Evolutionary conservation across 768 basidiomycete genomes (phyloP), one percentile per base, ranked within the genome.

Genomic region (Boletus vinaceobasis): DNA sequence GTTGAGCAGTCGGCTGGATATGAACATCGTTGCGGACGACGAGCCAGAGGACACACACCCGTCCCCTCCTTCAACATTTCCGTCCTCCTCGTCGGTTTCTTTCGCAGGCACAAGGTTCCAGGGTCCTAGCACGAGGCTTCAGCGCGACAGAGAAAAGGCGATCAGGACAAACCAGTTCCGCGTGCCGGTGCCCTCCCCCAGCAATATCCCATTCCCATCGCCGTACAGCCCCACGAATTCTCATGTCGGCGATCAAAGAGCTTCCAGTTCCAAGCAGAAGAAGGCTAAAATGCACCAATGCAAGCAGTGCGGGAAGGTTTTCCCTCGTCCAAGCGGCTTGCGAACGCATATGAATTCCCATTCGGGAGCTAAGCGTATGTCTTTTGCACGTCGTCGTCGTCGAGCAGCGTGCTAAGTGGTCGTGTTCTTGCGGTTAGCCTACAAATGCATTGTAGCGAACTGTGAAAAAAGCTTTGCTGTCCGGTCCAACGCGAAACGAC

Each of bases 401-500:
- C 21, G 49, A 21, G 36, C n/a, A 17, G 29, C 46, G 29, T 53
- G 50, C 59, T 60, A 11, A 68, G 31, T 14, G 10, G 14, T 13
- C 19, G 31, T 14, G 10, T 11, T 13, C 19, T 42, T 53, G 38
- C 5, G 43, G 4, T 49, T 31, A 66, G 62, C 70, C 19, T 68
- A 59, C 33, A 70, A 70, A 36, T 92, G 89, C 63, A 77, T 72
- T 0, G 82, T 84, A 46, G 73, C 79, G 14, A 76, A 77, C 33
- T 92, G 90, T 65, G 70, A 73, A 31, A 85, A 86, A 64, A 78
- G 76, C 4, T 92, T 91, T 62, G 83, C 86, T 19, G 88, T 91
- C 17, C 82, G 87, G 13, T 91, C 89, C 8, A 92, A 92, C 61
- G 88, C 88, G 15, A 88, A 84, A 67, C 80, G 89, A 33, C 89